Conservation (phyloP, 1,284 basidiomycete species). For the Leccinum fallax region DNA sequence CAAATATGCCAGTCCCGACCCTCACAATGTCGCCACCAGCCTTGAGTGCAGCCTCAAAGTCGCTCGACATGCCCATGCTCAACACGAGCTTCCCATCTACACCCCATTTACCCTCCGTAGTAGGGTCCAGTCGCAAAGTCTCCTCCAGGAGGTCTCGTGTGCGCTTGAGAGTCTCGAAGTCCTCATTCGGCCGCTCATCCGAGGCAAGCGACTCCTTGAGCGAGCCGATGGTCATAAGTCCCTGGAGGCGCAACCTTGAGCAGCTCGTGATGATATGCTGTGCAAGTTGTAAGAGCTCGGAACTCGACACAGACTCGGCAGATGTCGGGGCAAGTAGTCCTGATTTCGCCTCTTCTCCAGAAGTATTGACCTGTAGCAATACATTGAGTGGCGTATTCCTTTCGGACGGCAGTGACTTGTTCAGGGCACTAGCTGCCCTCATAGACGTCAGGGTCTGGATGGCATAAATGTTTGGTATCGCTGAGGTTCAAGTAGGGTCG, state of each 20-base stretch:
- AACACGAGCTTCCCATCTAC: slow-evolving; percentile 66
- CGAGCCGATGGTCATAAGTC: slow-evolving; percentile 97
- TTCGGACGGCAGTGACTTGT: slow-evolving; percentile 68
- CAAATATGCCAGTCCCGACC: slow-evolving; percentile 93
- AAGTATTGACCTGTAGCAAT: slow-evolving; percentile 94
- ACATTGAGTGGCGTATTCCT: slow-evolving; percentile 56
- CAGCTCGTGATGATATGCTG: slow-evolving; percentile 73
- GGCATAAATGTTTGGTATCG: slow-evolving; percentile 86
- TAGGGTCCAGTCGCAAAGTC: slow-evolving; percentile 42
- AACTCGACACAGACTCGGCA: slow-evolving; percentile 22
- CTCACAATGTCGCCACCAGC: slow-evolving; percentile 88
- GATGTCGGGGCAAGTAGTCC: slow-evolving; percentile 65
- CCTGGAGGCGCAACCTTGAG: slow-evolving; percentile 74
- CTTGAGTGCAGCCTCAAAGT: slow-evolving; percentile 86
- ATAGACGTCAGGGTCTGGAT: slow-evolving; percentile 90
- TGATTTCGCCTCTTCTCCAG: slow-evolving; percentile 87
- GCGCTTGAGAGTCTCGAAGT: slow-evolving; percentile 75
- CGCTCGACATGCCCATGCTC: slow-evolving; percentile 99
- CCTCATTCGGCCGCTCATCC: slow-evolving; percentile 69
- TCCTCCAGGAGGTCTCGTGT: slow-evolving; percentile 62
- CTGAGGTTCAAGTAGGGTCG: slow-evolving; percentile 42
- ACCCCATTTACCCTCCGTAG: slow-evolving; percentile 48
- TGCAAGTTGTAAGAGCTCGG: slow-evolving; percentile 71
- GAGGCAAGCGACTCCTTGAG: slow-evolving; percentile 67
- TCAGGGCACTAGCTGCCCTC: slow-evolving; percentile 84